A percentile compares a stretch with the other conserved stretches of the same genome.
Conservation (phyloP, 441 rosid species). For the Euphorbia corollata region DNA sequence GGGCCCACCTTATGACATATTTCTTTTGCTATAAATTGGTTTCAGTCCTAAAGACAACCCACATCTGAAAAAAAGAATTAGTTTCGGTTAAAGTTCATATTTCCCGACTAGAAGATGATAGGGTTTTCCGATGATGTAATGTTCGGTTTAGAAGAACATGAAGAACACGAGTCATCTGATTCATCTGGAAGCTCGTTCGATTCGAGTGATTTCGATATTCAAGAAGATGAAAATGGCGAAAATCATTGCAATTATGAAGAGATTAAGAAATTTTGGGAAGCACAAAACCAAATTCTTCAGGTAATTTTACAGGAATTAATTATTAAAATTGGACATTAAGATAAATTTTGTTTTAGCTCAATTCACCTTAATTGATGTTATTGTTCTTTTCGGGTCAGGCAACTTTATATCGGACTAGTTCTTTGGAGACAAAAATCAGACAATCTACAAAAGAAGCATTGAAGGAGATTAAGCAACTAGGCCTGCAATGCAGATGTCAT, state of each 20-base stretch:
- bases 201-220: slow-evolving; percentile 22
- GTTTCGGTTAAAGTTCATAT: slow-evolving; percentile 6
- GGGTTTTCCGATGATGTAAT: slow-evolving; percentile 48
- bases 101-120: slow-evolving; percentile 35
- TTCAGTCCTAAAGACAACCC: background rate
- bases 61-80: background rate
- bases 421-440: slow-evolving; percentile 56
- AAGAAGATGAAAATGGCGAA: slow-evolving; percentile 23
- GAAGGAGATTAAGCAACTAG: slow-evolving; percentile 31
- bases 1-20: slow-evolving; percentile 27
- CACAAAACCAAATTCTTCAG: slow-evolving; percentile 64
- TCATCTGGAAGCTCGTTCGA: slow-evolving; percentile 22
- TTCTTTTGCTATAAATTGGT: slow-evolving; percentile 33
- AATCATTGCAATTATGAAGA: slow-evolving; percentile 30
- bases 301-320: slow-evolving; percentile 23
- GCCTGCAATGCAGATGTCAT: slow-evolving; percentile 41
- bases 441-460: slow-evolving; percentile 51
- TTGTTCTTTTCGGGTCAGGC: slow-evolving; percentile 33
- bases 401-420: slow-evolving; percentile 52
- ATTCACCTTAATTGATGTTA: background rate
- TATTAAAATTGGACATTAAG: background rate
- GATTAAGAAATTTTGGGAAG: slow-evolving; percentile 52
- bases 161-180: slow-evolving; percentile 20
- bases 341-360: background rate
- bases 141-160: slow-evolving; percentile 51